Evolutionary conservation across 495 filamentous ascomycete species (phyloP).

Genomic region (Penicillium lividum): DNA sequence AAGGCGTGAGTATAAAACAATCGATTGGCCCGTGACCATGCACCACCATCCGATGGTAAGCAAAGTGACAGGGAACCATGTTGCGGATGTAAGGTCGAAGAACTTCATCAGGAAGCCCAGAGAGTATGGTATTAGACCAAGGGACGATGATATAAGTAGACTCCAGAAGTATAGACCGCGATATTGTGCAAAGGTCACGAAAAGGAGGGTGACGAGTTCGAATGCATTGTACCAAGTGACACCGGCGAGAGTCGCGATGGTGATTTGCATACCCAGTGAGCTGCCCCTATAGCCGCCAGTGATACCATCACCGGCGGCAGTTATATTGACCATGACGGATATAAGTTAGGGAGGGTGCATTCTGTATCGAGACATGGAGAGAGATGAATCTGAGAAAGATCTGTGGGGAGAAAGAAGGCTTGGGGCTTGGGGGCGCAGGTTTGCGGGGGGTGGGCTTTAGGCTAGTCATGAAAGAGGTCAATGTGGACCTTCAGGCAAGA

Average conservation of each 20-base stretch:
- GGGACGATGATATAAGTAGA: constrained; percentile 49
- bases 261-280: constrained; percentile 42
- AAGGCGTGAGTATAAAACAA: constrained; percentile 69
- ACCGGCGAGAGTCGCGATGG: constrained; percentile 55
- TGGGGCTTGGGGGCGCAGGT: not conserved
- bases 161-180: constrained; percentile 61
- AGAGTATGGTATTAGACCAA: constrained; percentile 58
- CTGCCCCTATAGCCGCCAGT: constrained; percentile 42
- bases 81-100: constrained; percentile 46
- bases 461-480: not conserved
- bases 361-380: not conserved
- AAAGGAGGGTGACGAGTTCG: constrained; percentile 56
- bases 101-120: constrained; percentile 64
- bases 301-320: constrained; percentile 43
- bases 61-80: constrained; percentile 45
- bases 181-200: constrained; percentile 55
- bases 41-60: constrained; percentile 59
- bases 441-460: not conserved
- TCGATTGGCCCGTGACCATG: constrained; percentile 67
- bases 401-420: not conserved
- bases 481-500: not conserved
- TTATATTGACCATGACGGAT: constrained; percentile 24
- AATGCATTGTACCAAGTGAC: constrained; percentile 58
- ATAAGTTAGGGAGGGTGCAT: constrained; percentile 18
- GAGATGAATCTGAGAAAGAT: not conserved